Percentiles rank a stretch among this genome's conserved stretches.
phyloP scores from a whole-genome alignment of 495 filamentous ascomycete genomes.

The Neurospora tetrasperma region DNA sequence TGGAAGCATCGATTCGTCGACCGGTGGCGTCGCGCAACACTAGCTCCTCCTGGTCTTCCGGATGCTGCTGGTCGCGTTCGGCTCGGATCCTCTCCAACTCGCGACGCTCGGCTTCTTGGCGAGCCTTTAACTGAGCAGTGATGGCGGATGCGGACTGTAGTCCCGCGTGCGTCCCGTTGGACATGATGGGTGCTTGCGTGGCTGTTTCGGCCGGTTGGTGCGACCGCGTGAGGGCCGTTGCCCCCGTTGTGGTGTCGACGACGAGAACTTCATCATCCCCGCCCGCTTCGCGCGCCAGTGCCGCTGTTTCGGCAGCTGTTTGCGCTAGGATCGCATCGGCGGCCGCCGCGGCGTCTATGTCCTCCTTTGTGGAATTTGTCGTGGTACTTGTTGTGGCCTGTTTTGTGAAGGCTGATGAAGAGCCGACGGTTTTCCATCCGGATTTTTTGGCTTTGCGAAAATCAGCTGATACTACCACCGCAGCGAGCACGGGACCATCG shows the following conservation, averaged over 20 bases:
- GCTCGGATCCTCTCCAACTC: constrained; percentile 27
- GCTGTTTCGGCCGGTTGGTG: background rate
- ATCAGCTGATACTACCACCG: constrained; percentile 44
- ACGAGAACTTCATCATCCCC: constrained; percentile 23
- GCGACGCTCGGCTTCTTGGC: constrained; percentile 40
- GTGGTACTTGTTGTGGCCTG: background rate
- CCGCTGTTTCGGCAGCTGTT: constrained; percentile 53
- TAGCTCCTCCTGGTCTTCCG: constrained; percentile 52
- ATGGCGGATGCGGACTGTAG: constrained; percentile 76
- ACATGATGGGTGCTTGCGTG: constrained; percentile 45
- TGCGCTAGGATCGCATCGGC: constrained; percentile 79
- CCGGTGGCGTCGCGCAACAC: constrained; percentile 92
- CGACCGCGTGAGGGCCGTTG: too few species aligned
- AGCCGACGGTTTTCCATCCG: constrained; percentile 65
- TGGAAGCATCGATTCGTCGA: constrained; percentile 77
- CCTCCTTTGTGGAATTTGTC: constrained; percentile 25
- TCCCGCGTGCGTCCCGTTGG: constrained; percentile 74
- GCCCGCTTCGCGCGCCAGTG: constrained; percentile 35
- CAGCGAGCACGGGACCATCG: constrained; percentile 35
- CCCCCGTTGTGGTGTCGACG: background rate
- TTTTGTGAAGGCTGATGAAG: background rate
- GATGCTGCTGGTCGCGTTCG: constrained; percentile 11
- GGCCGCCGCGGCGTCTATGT: constrained; percentile 44
- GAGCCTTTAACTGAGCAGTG: constrained; percentile 54
- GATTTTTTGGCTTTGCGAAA: constrained; percentile 72